Base-by-base conservation (phyloP, 1,139 yeast genomes). In the Spencermartinsiella ligniputridi region DNA sequence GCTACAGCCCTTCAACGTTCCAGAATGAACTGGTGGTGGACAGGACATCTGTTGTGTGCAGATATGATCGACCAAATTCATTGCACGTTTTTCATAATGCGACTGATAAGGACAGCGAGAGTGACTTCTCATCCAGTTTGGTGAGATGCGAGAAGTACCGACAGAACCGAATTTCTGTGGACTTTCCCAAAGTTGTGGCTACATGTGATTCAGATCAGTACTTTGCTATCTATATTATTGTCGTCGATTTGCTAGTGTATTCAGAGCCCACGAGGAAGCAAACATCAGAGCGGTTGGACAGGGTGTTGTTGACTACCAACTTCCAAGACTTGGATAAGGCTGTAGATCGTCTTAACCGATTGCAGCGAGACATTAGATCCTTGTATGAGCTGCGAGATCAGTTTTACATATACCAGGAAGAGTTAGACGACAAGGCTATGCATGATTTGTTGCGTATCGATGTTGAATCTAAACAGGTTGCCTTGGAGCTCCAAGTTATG, bases 151-250 rank as follows among this genome's bases (percentile, higher is more conserved):
- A 60, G 24, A 60, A 61, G 16, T 62, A 63, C 35, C 59, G 70
- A 17, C 63, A 72, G 27, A 72, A 76, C 54, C 64, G 68, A 25
- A 55, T 78, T n/a, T 60, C 71, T 2, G 77, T 85, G 3, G 85
- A 83, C 52, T 69, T 88, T 44, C 86, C 95, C 3, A 76, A 79
- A 51, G 74, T 87, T 41, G 82, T 81, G 9, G 70, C 89, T 1
- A 74, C 76, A 29, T 81, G 92, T 41, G 88, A 85, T 48, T 83
- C 96, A 0, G 64, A 64, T 24, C 96, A 89, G 55, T 90, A 87
- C 60, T 72, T 76, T 39, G 75, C 87, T 0, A 64, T 87, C 24
- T 84, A 76, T 60, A 75, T 78, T 41, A 75, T 88, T 39, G 72
- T 77, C 3, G 75, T 80, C 40, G 85, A 85, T 51, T 67, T 89